These are phyloP conservation scores for Anaeramoeba flamelloides DNA, from an alignment of 78 protist genomes.

Conservation along the genomic window DNA sequence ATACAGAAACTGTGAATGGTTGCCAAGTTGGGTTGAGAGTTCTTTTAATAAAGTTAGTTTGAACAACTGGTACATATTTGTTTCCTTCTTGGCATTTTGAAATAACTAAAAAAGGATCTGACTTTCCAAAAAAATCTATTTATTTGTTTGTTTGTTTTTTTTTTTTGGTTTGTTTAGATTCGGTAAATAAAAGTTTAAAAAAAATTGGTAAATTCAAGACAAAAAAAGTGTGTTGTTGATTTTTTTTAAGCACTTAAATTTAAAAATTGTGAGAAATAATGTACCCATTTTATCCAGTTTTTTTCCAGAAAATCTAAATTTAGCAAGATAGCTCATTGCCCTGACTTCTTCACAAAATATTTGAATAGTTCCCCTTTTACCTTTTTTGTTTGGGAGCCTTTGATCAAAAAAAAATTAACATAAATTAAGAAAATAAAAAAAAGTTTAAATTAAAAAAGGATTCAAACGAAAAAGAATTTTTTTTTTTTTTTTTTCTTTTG, in stretches of 20 bases:
- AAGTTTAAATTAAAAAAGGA: not conserved
- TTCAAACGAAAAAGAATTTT: not conserved
- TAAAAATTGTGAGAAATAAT: too few relatives aligned
- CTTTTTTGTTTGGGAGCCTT: not conserved
- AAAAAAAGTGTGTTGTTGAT: too few relatives aligned
- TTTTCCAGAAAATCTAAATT: not conserved
- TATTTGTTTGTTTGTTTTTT: too few relatives aligned
- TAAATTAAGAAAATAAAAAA: not conserved
- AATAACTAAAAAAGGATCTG: not conserved
- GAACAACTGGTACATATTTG: not conserved
- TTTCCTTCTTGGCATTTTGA: not conserved
- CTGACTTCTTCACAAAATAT: not conserved
- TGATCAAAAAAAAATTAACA: not conserved
- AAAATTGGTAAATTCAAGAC: too few relatives aligned
- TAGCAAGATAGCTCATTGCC: not conserved
- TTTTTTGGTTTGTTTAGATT: too few relatives aligned
- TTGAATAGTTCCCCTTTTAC: not conserved
- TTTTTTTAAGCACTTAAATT: too few relatives aligned
- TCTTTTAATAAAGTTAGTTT: not conserved
- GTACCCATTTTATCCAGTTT: not conserved
- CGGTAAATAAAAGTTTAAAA: too few relatives aligned
- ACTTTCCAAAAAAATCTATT: not conserved
- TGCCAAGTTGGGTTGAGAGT: not conserved
- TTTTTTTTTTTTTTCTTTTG: not conserved
- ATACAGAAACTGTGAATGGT: not conserved